These are phyloP conservation scores for Quercus parvula DNA, from an alignment of 306 rosid species.

Conservation along the genomic window DNA sequence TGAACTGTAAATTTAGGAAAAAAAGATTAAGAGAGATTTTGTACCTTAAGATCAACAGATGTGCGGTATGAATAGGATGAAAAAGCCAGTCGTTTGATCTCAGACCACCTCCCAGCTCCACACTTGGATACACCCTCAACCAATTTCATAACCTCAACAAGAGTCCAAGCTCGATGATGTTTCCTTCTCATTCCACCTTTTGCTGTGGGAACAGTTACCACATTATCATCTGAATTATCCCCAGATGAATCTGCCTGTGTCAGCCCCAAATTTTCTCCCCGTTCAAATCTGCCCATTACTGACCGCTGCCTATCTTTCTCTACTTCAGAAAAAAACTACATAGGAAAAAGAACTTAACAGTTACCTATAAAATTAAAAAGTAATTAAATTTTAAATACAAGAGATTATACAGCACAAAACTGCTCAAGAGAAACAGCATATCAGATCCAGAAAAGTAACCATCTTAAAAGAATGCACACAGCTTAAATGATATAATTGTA, in stretches of 20 bases:
- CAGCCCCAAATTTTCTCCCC: slow-evolving; percentile 35
- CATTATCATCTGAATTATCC: slow-evolving; percentile 46
- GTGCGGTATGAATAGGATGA: slow-evolving; percentile 86
- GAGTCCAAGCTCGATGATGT: slow-evolving; percentile 97
- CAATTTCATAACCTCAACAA: slow-evolving; percentile 76
- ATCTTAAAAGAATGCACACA: background rate
- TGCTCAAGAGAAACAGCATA: background rate
- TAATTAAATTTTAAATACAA: background rate
- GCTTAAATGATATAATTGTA: background rate
- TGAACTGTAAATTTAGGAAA: background rate
- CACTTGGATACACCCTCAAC: slow-evolving; percentile 89
- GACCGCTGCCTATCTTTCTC: slow-evolving; percentile 44
- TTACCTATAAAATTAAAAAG: slow-evolving; percentile 13
- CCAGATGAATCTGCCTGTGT: slow-evolving; percentile 43
- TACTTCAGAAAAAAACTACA: slow-evolving; percentile 47
- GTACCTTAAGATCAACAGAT: slow-evolving; percentile 96
- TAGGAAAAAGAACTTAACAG: slow-evolving; percentile 1
- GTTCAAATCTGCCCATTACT: slow-evolving; percentile 29
- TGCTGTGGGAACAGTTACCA: slow-evolving; percentile 51
- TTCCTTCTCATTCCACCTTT: slow-evolving; percentile 95
- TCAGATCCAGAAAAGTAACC: background rate
- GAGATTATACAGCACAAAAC: background rate
- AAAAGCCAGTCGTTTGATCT: slow-evolving; percentile 85
- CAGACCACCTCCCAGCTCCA: slow-evolving; percentile 99
- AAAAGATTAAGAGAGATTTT: slow-evolving; percentile 3